Evolutionary conservation across 2,329 filamentous ascomycete species (phyloP), one percentile per base, ranked within the genome.

Genomic region (Ceratocystis lukuohia): DNA sequence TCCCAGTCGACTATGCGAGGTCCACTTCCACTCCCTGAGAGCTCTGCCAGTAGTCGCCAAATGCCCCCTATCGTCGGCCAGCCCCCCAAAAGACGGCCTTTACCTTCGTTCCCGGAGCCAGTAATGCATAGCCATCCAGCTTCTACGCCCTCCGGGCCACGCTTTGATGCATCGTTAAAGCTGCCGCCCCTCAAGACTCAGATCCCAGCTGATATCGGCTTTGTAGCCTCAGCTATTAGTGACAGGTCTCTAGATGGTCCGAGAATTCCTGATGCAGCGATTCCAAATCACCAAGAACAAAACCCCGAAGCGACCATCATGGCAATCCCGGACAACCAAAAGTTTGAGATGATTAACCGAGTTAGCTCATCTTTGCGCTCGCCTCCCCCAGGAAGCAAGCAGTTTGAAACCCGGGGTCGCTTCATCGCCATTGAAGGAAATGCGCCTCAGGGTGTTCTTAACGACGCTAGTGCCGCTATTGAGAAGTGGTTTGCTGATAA

Each of bases 371-470:
- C 89, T 0, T 78, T 89, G 15, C 75, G 77, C 5, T 70, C 76
- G 17, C 72, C 76, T 0, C 71, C 73, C 4, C 73, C 75, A 2
- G 73, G 71, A 5, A 71, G 70, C 3, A 69, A 71, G 2, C 69
- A 69, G 1, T 73, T 75, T 68, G 75, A 78, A 70, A 77, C 79
- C 5, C 83, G 91, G n/a, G 92, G 93, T 0, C 84, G 88, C 0
- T 82, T 96, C 46, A 86, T 97, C 69, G 88, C 89, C 0, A 78
- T 97, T 33, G 93, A 97, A 74, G 92, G 92, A 0, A 80, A 87
- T 20, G 82, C 87, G n/a, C n/a, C n/a, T 22, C 50, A 65, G 44
- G 15, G 61, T 3, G 70, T 82, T 25, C 72, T 83, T 8, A 74
- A 77, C 1, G 79, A 82, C 8, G 83, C 89, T 3, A 85, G 89